Evolutionary conservation across 2,329 filamentous ascomycete genomes (phyloP), one percentile per base, ranked within the genome.

Genomic region (Lasiodiplodia sp.): DNA sequence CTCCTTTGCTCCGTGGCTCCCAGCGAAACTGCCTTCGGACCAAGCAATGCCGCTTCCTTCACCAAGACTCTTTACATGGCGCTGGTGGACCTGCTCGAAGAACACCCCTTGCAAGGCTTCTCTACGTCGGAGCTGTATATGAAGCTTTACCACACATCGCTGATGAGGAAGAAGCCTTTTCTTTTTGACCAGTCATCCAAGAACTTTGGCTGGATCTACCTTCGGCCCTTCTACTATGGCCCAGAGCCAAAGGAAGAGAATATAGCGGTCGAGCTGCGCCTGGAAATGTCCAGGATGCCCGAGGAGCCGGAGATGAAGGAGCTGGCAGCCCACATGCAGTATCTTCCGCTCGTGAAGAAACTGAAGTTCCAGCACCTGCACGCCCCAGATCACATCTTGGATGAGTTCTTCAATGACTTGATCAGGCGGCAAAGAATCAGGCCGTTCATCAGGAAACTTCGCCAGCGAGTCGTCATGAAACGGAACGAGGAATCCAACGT

Each of bases 141-240:
- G 86, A 66, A 87, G 86, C 65, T 84, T 81, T 0, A 80, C 86
- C n/a, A 74, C 80, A 1, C 79, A 83, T 62, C 78, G 82, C 28
- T 80, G 82, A 21, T 80, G 82, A 53, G 81, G 80, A 0, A 77
- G 23, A 72, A 71, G 66, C 70, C 71, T 3, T 68, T 69, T 25
- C 56, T 68, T 6, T 72, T 72, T 57, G 67, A 67, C 18, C 70
- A 71, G 31, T 71, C 71, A 4, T 66, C 53, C 12, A 68, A 69
- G 38, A 69, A 72, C 25, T 72, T 51, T 37, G 70, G 71, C 31
- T 67, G 60, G 37, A 72, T 72, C 37, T 70, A 60, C 66, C 25
- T 72, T 38, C 66, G 68, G 12, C 71, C 71, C 11, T 58, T 52
- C 28, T 18, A 14, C 18, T n/a, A 66, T 3, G 23, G 8, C 4